A percentile compares a stretch with the other conserved stretches of the same genome.
Conservation (phyloP, 345 rosid species). For the Orychophragmus violaceus region DNA sequence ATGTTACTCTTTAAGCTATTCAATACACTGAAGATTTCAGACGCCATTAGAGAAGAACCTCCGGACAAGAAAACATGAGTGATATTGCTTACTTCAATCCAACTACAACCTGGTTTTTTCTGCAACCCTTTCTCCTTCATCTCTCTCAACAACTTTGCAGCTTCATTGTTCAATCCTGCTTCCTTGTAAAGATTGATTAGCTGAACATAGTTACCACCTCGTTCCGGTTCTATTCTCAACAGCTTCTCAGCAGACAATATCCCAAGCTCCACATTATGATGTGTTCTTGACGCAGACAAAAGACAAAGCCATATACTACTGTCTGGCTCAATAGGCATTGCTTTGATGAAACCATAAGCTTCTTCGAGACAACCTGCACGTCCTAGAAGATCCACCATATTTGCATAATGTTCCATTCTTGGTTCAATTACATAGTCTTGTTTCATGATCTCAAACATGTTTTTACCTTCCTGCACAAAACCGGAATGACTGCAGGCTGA, state of each 20-base stretch:
- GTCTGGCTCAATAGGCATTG: conserved; percentile 50
- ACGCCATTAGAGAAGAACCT: conserved; percentile 38
- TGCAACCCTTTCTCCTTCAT: conserved; percentile 66
- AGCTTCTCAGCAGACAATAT: conserved; percentile 55
- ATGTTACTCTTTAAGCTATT: conserved; percentile 36
- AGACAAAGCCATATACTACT: conserved; percentile 69
- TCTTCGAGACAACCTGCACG: conserved; percentile 60
- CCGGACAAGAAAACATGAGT: conserved; percentile 57
- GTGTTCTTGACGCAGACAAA: conserved; percentile 51
- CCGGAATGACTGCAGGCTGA: conserved; percentile 87
- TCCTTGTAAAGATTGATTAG: conserved; percentile 63
- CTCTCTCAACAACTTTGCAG: conserved; percentile 41
- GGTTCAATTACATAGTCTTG: conserved; percentile 44
- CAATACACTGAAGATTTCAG: conserved; percentile 40
- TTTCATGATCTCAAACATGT: conserved; percentile 49
- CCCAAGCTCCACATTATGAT: conserved; percentile 56
- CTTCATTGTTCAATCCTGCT: conserved; percentile 51
- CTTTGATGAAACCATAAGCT: conserved; percentile 49
- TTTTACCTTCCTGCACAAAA: conserved; percentile 51
- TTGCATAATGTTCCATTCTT: conserved; percentile 59
- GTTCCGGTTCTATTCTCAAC: conserved; percentile 49
- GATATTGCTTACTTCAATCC: conserved; percentile 53
- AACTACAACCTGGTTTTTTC: conserved; percentile 75
- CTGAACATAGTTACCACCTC: conserved; percentile 56
- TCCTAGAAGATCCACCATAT: conserved; percentile 70